phyloP scores from a whole-genome alignment of 2,329 filamentous ascomycete genomes.

The Epichloe brachyelytri region DNA sequence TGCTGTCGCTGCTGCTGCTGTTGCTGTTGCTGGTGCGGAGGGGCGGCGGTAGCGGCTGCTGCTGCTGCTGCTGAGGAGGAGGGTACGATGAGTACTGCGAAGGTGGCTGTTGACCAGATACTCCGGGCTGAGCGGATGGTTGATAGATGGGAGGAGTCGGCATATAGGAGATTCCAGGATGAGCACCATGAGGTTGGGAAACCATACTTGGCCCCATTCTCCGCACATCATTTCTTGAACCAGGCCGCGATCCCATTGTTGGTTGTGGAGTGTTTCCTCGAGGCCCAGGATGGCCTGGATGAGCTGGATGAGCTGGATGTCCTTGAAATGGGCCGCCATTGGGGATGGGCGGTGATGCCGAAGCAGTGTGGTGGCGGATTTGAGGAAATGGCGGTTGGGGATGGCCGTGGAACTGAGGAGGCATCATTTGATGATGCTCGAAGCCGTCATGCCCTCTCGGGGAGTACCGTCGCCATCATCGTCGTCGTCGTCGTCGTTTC shows the following conservation, averaged over 20 bases:
- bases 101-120: constrained; percentile 24
- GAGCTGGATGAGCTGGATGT: constrained; percentile 23
- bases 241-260: constrained; percentile 48
- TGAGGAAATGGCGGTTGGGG: constrained; percentile 54
- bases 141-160: constrained; percentile 72
- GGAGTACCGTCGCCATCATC: constrained; percentile 60
- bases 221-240: constrained; percentile 68
- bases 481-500: constrained; percentile 75
- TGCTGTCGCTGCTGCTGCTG: constrained; percentile 12
- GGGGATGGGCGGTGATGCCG: constrained; percentile 75
- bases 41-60: constrained; percentile 14
- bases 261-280: constrained; percentile 76
- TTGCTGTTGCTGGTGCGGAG: neutral
- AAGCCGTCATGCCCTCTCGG: constrained; percentile 48
- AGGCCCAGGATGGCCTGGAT: constrained; percentile 26
- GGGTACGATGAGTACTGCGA: constrained; percentile 26
- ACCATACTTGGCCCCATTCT: constrained; percentile 63
- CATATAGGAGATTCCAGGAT: constrained; percentile 64
- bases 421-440: constrained; percentile 50
- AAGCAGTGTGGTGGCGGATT: constrained; percentile 70
- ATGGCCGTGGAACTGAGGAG: constrained; percentile 56
- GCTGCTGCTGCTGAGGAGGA: constrained; percentile 21
- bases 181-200: constrained; percentile 49
- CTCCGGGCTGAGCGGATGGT: constrained; percentile 26
- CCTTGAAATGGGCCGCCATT: constrained; percentile 61